These are phyloP conservation scores for Nematocida ausubeli DNA, from an alignment of 371 early-diverging fungal species.

Conservation along the genomic window DNA sequence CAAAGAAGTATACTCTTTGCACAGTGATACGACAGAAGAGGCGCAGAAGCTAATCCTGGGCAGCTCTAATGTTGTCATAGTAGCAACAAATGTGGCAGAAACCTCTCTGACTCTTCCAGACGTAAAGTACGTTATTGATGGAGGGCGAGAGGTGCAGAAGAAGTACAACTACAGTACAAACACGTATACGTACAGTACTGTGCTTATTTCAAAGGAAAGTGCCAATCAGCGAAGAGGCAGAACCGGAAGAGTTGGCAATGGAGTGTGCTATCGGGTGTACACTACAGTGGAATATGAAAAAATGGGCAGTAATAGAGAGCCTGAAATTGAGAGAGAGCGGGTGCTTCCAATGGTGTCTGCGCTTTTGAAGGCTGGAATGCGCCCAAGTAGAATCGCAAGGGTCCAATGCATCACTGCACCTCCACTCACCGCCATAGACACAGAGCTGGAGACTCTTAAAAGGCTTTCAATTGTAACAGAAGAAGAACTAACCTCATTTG, in stretches of 20 bases:
- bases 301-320: constrained; percentile 28
- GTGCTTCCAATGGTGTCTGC: constrained; percentile 4
- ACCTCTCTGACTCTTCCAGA: constrained; percentile 56
- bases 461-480: background rate
- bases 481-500: constrained; percentile 10
- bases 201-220: constrained; percentile 50
- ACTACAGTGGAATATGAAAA: constrained; percentile 54
- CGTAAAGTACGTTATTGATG: constrained; percentile 60
- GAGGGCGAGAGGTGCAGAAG: constrained; percentile 52
- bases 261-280: constrained; percentile 60
- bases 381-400: background rate
- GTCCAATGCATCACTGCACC: constrained; percentile 25
- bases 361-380: constrained; percentile 31
- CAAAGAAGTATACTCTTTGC: constrained; percentile 17
- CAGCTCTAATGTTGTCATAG: constrained; percentile 22
- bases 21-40: constrained; percentile 30
- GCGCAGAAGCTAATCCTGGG: constrained; percentile 26
- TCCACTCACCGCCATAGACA: background rate
- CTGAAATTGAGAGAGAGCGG: constrained; percentile 56
- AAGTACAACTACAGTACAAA: constrained; percentile 1
- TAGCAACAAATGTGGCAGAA: constrained; percentile 51
- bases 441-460: constrained; percentile 4
- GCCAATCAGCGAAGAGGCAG: constrained; percentile 61
- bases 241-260: constrained; percentile 57
- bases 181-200: constrained; percentile 1